Evolutionary conservation across 1,284 basidiomycete genomes (phyloP).

Genomic region (Cutaneotrichosporon cavernicola): DNA sequence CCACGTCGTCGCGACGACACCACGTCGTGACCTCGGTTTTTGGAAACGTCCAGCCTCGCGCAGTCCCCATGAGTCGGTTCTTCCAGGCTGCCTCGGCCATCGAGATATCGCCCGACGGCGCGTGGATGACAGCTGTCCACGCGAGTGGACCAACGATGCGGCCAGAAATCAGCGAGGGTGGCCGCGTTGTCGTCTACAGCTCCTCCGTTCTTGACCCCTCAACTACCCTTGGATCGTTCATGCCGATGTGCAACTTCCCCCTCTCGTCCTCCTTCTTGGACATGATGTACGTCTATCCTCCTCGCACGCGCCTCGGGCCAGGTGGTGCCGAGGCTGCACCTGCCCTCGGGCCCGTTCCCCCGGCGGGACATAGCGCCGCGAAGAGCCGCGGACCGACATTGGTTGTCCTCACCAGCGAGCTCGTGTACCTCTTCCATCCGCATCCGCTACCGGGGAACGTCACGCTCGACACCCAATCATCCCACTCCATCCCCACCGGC

Average conservation of each 20-base stretch:
- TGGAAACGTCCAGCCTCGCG: constrained; percentile 25
- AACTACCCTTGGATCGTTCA: constrained; percentile 16
- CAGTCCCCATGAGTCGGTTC: constrained; percentile 28
- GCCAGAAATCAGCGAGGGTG: constrained; percentile 13
- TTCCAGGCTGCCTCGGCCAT: constrained; percentile 29
- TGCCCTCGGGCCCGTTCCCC: constrained; percentile 34
- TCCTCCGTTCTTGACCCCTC: constrained; percentile 36
- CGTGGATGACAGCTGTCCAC: constrained; percentile 35
- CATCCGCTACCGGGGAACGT: constrained; percentile 21
- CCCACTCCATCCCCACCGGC: constrained; percentile 14
- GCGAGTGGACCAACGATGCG: constrained; percentile 8
- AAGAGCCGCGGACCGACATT: constrained; percentile 33
- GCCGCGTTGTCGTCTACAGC: constrained; percentile 20
- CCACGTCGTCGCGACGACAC: constrained; percentile 8
- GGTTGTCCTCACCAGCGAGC: constrained; percentile 31
- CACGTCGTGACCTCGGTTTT: constrained; percentile 25
- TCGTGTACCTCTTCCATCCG: constrained; percentile 35
- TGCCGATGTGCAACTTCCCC: constrained; percentile 32
- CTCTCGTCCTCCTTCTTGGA: constrained; percentile 32
- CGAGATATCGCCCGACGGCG: constrained; percentile 36
- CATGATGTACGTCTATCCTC: constrained; percentile 36
- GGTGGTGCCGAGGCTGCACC: constrained; percentile 21
- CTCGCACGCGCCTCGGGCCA: constrained; percentile 27
- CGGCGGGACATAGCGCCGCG: constrained; percentile 21
- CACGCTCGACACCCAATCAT: constrained; percentile 22